phyloP scores from a whole-genome alignment of 257 asterid species.

The Gentiana straminea region DNA sequence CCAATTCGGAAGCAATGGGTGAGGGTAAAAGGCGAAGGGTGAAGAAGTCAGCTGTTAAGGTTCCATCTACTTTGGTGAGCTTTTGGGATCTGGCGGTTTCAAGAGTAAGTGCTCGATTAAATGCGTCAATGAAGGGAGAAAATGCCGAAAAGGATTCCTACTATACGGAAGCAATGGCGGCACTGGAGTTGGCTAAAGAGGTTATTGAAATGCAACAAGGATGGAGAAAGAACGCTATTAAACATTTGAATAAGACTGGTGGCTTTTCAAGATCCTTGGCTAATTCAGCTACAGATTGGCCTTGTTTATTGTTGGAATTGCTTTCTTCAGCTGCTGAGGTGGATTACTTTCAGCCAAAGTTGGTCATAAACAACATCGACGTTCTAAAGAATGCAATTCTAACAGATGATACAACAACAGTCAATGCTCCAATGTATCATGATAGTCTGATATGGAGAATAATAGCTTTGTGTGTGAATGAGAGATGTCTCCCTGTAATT shows the following conservation, averaged over 20 bases:
- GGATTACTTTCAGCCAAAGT: conserved; percentile 94
- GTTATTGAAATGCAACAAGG: conserved; percentile 62
- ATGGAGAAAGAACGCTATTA: conserved; percentile 78
- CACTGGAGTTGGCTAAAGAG: conserved; percentile 86
- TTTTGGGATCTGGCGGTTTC: conserved; percentile 86
- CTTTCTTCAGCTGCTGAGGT: conserved; percentile 83
- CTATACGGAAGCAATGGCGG: conserved; percentile 70
- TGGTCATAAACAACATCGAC: conserved; percentile 94
- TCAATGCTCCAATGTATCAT: conserved; percentile 81
- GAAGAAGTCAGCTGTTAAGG: conserved; percentile 15
- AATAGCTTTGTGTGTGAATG: conserved; percentile 83
- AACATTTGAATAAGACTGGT: conserved; percentile 58
- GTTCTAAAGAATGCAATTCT: conserved; percentile 61
- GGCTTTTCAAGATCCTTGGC: conserved; percentile 82
- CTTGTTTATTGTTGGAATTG: conserved; percentile 78
- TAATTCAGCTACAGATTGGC: conserved; percentile 94
- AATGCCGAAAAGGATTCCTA: conserved; percentile 46
- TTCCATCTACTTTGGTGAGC: conserved; percentile 12
- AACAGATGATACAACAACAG: conserved; percentile 46
- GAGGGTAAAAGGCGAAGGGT: conserved; percentile 6
- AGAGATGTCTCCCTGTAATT: conserved; percentile 70
- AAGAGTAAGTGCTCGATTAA: conserved; percentile 38
- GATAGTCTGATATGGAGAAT: conserved; percentile 93
- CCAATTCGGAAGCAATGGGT: neutral
- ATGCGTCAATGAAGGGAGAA: conserved; percentile 33